Base-by-base conservation (phyloP, 73 alveolate genomes). In the Uronychia binucleata region DNA sequence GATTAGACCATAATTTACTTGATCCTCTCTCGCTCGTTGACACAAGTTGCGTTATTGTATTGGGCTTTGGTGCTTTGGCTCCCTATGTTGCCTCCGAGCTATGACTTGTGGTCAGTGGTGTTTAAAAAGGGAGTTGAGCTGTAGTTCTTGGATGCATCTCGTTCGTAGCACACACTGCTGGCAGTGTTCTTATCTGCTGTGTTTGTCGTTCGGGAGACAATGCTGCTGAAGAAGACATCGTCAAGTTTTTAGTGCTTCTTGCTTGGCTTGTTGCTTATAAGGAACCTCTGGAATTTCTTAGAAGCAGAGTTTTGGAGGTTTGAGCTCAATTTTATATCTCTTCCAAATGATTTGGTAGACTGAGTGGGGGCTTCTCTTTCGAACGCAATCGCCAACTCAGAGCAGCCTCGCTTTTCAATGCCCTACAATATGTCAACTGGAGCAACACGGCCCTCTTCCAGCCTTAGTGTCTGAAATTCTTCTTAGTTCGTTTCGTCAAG, bases 91-190 rank as follows among this genome's bases (percentile, higher is more conserved):
- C 67, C n/a, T 11, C 5, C 19, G 5, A 46, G n/a, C 67, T 46
- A 46, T 19, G 67, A 5, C 19, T 46, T 19, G n/a, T 46, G 5
- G 19, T 5, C 19, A 46, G 19, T 11, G 67, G 67, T 46, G 19
- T 46, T n/a, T n/a, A n/a, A n/a, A n/a, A n/a, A n/a, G n/a, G 67
- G 67, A 46, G 67, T 46, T 46, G 67, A 46, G 67, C 67, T 11
- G 19, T 19, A 46, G 19, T 46, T 46, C 67, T 46, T 46, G n/a
- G n/a, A n/a, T n/a, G n/a, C n/a, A n/a, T n/a, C 19, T 46, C 5
- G 19, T 46, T 46, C 5, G 67, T 11, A 19, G 19, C n/a, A 46
- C 5, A 46, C 19, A 11, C 67, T 46, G 5, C 67, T 46, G n/a
- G n/a, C 67, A 11, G 19, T 46, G n/a, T 46, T 19, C 67, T 46